Base-by-base conservation (phyloP, 495 filamentous ascomycete species). In the Penicillium robsamsonii region DNA sequence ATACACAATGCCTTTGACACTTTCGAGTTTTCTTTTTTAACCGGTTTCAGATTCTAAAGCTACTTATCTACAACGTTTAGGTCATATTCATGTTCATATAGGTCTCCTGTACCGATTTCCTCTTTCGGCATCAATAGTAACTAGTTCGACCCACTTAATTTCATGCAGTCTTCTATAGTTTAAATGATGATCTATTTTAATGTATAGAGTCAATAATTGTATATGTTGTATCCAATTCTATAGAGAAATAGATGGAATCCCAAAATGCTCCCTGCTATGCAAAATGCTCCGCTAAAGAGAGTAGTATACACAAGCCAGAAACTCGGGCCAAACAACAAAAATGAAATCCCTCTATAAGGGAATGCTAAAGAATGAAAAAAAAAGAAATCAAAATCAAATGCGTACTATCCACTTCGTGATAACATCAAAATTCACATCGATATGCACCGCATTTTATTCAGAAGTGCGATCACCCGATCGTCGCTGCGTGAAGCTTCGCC, bases 401-500 rank as follows among this genome's bases (percentile, higher is more conserved):
- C 57, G 45, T 46, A 58, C 56, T 30, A 40, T 50, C 56, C 30
- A 47, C 55, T 35, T 60, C 31, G 35, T 57, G 37, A 50, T 46
- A 58, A 57, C 49, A 50, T 58, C 38, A 58, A 49, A 25, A 54
- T 54, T 54, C 18, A 44, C 30, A 54, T 38, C 29, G 20, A 38
- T 22, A 46, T 46, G 30, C 20, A 27, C 30, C 40, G 6, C 15
- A 35, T 24, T 41, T 46, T 62, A 62, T 29, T 64, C 63, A 25
- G 47, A 27, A n/a, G 55, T 56, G 50, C 57, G 56, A 53, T 66
- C 64, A 51, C 70, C 78, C 15, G 77, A 77, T 63, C 83, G 82
- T 60, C 86, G 84, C 74, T 85, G 81, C 46, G 90, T 96, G 58
- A 94, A 90, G 72, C 91, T 96, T 53, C 91, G 82, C 56, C 91